phyloP scores from a whole-genome alignment of 2,329 filamentous ascomycete genomes.

The Alternaria rosae region DNA sequence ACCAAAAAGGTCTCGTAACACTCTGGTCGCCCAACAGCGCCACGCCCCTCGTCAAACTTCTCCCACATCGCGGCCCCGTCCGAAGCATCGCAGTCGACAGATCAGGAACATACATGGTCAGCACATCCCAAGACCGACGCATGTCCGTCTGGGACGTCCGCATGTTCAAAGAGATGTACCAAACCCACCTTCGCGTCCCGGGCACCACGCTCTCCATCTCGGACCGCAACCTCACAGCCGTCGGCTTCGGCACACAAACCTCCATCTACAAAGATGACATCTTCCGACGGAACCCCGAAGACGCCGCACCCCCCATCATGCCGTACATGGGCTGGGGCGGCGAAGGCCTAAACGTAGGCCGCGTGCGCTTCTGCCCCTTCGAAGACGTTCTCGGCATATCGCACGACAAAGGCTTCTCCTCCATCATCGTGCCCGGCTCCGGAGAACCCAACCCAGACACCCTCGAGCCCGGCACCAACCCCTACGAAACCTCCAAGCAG shows the following conservation, averaged over 20 bases:
- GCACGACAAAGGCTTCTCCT: constrained; percentile 86
- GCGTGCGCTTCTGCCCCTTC: constrained; percentile 89
- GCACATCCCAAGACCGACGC: constrained; percentile 84
- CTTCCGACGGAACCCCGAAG: constrained; percentile 77
- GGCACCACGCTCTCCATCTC: constrained; percentile 87
- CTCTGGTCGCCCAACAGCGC: constrained; percentile 94
- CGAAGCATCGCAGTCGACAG: constrained; percentile 84
- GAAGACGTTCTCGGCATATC: constrained; percentile 90
- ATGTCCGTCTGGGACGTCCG: constrained; percentile 97
- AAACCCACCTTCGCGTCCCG: constrained; percentile 77
- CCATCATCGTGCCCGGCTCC: constrained; percentile 89
- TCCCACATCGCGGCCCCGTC: constrained; percentile 89
- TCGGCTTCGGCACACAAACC: constrained; percentile 88
- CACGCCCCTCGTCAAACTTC: constrained; percentile 86
- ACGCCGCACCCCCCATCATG: constrained; percentile 72
- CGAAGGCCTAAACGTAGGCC: constrained; percentile 80
- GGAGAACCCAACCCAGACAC: constrained; percentile 97
- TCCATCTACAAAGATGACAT: constrained; percentile 86
- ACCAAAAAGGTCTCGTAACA: constrained; percentile 93
- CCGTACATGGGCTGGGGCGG: constrained; percentile 96
- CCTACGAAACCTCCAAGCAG: constrained; percentile 92
- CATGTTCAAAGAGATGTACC: constrained; percentile 91
- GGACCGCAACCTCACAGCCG: constrained; percentile 84
- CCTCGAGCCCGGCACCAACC: constrained; percentile 78
- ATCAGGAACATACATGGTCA: constrained; percentile 94